These are phyloP conservation scores for Hypoxylon sp. DNA, from an alignment of 2,329 filamentous ascomycete genomes.

Conservation along the genomic window DNA sequence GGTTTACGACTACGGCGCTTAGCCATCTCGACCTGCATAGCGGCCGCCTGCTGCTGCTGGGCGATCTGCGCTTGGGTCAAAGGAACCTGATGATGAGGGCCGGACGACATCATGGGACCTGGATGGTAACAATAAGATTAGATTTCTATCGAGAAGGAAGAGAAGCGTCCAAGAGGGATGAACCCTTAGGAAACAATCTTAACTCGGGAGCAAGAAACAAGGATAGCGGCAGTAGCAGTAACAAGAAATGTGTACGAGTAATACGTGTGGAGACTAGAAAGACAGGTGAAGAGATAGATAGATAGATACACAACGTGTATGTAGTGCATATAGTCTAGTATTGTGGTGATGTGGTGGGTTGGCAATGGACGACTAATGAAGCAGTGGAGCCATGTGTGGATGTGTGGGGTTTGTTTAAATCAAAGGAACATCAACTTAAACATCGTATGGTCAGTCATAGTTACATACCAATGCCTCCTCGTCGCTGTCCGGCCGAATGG, in stretches of 20 bases:
- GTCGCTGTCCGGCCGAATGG: slow-evolving; percentile 58
- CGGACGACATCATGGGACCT: slow-evolving; percentile 66
- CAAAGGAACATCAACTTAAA: slow-evolving; percentile 14
- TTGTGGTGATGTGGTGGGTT: slow-evolving; percentile 22
- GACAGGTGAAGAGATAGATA: too few relatives aligned
- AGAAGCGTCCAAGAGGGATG: too few relatives aligned
- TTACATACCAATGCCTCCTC: slow-evolving; percentile 62
- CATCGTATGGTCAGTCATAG: not conserved
- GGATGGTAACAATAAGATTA: slow-evolving; percentile 30
- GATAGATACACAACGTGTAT: slow-evolving; percentile 18
- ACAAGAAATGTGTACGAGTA: not conserved
- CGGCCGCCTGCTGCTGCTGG: slow-evolving; percentile 61
- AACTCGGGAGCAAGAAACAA: too few relatives aligned
- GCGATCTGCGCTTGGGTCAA: slow-evolving; percentile 63
- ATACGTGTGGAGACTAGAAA: too few relatives aligned
- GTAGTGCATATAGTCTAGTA: slow-evolving; percentile 16
- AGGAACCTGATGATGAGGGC: slow-evolving; percentile 59
- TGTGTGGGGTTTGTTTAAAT: slow-evolving; percentile 13
- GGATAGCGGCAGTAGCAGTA: too few relatives aligned
- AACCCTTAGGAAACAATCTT: too few relatives aligned
- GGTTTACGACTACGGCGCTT: slow-evolving; percentile 88
- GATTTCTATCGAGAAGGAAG: too few relatives aligned
- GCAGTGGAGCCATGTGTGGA: slow-evolving; percentile 35
- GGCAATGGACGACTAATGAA: slow-evolving; percentile 26
- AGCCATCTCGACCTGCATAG: slow-evolving; percentile 67